Evolutionary conservation across 306 rosid genomes (phyloP).

Genomic region (Senna tora): DNA sequence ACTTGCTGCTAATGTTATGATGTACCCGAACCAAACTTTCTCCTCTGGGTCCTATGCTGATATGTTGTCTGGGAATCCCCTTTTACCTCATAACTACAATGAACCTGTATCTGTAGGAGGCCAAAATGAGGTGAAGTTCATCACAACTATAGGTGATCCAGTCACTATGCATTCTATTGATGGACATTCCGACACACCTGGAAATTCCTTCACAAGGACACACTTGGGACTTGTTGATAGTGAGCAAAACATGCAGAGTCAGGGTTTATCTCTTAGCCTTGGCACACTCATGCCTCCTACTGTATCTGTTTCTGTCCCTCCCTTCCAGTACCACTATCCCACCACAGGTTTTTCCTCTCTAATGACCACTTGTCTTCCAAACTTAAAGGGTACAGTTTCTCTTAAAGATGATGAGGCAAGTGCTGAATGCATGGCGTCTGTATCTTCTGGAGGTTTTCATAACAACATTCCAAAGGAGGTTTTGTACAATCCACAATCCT

Average conservation of each 20-base stretch:
- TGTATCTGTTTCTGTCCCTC: conserved; percentile 46
- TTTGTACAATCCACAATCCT: conserved; percentile 49
- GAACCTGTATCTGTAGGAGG: conserved; percentile 47
- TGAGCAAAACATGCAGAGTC: conserved; percentile 64
- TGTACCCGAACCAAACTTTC: conserved; percentile 68
- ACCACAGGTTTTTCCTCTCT: conserved; percentile 48
- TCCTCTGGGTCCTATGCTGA: conserved; percentile 65
- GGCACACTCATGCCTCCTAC: conserved; percentile 58
- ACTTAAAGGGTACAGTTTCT: conserved; percentile 39
- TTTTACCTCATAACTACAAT: conserved; percentile 52
- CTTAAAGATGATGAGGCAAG: conserved; percentile 50
- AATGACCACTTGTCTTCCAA: conserved; percentile 45
- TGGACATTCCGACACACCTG: conserved; percentile 40
- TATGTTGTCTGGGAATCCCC: conserved; percentile 49
- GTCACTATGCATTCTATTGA: conserved; percentile 45
- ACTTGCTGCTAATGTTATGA: conserved; percentile 47
- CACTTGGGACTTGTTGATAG: conserved; percentile 45
- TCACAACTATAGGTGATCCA: conserved; percentile 52
- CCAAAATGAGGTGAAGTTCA: conserved; percentile 67
- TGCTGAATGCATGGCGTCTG: conserved; percentile 56
- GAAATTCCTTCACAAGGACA: conserved; percentile 47
- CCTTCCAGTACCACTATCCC: conserved; percentile 61
- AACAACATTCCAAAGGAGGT: conserved; percentile 52
- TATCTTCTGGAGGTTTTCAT: conserved; percentile 46
- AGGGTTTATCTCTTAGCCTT: conserved; percentile 86